These are phyloP conservation scores for Cinchona pubescens DNA, from an alignment of 257 asterid species.

Conservation along the genomic window DNA sequence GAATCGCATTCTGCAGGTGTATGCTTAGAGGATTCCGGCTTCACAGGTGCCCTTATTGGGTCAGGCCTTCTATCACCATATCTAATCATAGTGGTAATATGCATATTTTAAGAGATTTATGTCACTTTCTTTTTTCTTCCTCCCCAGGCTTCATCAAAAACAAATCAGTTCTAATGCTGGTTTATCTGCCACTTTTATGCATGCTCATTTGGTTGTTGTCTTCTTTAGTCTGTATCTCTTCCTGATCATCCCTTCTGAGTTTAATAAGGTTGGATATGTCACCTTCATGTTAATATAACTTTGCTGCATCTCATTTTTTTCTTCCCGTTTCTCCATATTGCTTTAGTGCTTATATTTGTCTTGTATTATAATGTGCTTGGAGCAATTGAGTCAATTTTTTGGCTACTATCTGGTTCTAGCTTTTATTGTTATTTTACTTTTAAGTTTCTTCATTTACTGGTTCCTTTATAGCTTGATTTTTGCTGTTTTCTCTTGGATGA, in stretches of 20 bases:
- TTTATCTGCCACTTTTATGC: neutral
- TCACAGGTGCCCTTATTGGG: constrained; percentile 94
- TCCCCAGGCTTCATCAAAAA: too few relatives aligned
- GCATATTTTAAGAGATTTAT: neutral
- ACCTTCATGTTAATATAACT: neutral
- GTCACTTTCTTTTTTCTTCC: neutral
- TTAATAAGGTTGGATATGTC: neutral
- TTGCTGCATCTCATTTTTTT: neutral
- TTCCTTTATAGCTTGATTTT: neutral
- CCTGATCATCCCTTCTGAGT: neutral
- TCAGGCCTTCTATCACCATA: constrained; percentile 84
- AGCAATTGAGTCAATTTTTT: neutral
- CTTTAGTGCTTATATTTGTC: neutral
- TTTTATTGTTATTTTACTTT: neutral
- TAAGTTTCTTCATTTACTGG: neutral
- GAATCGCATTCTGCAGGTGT: constrained; percentile 57
- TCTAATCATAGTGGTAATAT: constrained; percentile 79
- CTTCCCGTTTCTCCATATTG: neutral
- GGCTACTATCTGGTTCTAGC: neutral
- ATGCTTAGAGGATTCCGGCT: constrained; percentile 96
- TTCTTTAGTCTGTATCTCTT: neutral
- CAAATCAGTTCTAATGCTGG: neutral
- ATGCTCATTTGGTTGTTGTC: neutral
- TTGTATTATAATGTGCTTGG: neutral
- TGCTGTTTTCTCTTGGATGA: neutral